phyloP scores from a whole-genome alignment of 179 eudicot genomes.

The Spergularia azorica region DNA sequence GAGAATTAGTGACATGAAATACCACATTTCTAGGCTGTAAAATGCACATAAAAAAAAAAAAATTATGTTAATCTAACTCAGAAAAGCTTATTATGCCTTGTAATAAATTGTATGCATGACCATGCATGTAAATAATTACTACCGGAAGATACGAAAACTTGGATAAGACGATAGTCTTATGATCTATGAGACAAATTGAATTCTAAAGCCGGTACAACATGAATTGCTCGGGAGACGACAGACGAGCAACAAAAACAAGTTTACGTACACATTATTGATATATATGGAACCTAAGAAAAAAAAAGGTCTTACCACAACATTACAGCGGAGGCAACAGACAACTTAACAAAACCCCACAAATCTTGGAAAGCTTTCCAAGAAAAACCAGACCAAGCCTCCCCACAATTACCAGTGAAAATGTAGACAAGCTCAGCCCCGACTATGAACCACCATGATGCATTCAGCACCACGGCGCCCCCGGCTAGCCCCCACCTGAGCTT shows the following conservation, averaged over 20 bases:
- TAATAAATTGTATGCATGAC: no score
- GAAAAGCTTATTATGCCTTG: no score
- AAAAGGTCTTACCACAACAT: conserved; percentile 40
- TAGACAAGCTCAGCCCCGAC: conserved; percentile 50
- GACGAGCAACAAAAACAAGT: no score
- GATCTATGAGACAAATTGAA: no score
- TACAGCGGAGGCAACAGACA: conserved; percentile 48
- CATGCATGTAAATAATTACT: no score
- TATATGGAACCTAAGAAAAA: no score
- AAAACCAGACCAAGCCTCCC: conserved; percentile 56
- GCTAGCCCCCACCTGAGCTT: conserved; percentile 53
- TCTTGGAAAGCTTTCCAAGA: conserved; percentile 45
- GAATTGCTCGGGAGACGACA: no score
- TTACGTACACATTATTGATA: no score
- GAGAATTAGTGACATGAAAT: conserved; percentile 32
- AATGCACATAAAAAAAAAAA: not conserved
- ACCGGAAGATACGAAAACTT: no score
- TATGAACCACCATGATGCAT: conserved; percentile 59
- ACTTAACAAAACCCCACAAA: conserved; percentile 49
- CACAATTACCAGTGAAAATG: conserved; percentile 48
- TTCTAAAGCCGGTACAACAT: no score
- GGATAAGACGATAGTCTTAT: no score
- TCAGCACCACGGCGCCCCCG: conserved; percentile 53
- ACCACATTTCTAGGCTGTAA: conserved; percentile 43
- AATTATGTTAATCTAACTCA: no score